Percentiles rank a stretch among this genome's conserved stretches.
Evolutionary conservation across 73 alveolate genomes (phyloP).

Genomic region (Paramecium pentaurelia): DNA sequence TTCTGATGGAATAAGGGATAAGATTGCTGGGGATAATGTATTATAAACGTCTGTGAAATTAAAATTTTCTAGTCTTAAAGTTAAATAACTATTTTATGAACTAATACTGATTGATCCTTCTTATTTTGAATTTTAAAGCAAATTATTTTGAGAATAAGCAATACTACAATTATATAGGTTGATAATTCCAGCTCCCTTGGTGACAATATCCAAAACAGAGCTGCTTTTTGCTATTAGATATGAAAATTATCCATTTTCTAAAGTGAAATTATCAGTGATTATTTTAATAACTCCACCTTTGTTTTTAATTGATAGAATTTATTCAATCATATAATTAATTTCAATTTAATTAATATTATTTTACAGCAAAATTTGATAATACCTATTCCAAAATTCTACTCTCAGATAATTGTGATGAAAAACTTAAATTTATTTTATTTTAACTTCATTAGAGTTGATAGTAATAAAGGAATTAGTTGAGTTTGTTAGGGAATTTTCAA

Average conservation of each 20-base stretch:
- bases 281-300: not conserved
- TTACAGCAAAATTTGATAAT: not conserved
- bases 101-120: not conserved
- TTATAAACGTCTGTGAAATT: not conserved
- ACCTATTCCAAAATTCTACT: not conserved
- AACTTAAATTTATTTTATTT: not conserved
- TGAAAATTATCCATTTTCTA: not conserved
- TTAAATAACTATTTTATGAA: not conserved
- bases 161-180: not conserved
- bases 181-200: not conserved
- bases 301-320: not conserved
- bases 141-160: not conserved
- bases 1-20: not conserved
- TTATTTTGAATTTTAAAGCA: not conserved
- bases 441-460: not conserved
- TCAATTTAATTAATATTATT: not conserved
- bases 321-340: not conserved
- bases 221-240: not conserved
- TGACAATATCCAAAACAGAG: not conserved
- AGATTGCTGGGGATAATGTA: not conserved
- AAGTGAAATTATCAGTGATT: not conserved
- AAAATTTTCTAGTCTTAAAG: not conserved
- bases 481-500: not conserved
- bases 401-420: not conserved
- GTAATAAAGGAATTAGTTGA: not conserved